Conservation (phyloP, 1,284 basidiomycete species). For the Xanthoconium separans region DNA sequence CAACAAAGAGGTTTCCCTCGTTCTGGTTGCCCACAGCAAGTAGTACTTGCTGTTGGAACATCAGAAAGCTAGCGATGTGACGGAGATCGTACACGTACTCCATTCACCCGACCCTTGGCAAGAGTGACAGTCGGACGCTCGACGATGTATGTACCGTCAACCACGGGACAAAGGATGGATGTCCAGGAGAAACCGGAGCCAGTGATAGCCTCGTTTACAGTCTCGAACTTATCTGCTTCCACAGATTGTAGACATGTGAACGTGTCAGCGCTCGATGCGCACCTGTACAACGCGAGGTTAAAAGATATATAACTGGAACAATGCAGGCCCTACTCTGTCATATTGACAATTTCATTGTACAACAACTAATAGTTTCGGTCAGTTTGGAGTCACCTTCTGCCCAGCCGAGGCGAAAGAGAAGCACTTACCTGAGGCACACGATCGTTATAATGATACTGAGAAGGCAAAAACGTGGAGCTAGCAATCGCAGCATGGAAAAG, state of each 20-base stretch:
- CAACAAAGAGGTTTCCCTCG: constrained; percentile 19
- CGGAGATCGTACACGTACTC: not conserved
- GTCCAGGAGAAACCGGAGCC: constrained; percentile 27
- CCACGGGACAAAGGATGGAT: constrained; percentile 30
- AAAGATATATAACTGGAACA: not conserved
- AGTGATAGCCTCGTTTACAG: constrained; percentile 18
- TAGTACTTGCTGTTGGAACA: constrained; percentile 3
- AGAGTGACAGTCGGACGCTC: constrained; percentile 32
- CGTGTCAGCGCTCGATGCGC: constrained; percentile 18
- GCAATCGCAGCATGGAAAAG: constrained; percentile 25
- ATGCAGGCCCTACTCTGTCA: constrained; percentile 13
- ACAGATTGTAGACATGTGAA: constrained; percentile 27
- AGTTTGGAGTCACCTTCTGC: not conserved
- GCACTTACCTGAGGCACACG: constrained; percentile 14
- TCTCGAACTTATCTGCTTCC: constrained; percentile 19
- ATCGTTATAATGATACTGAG: constrained; percentile 30
- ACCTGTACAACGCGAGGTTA: constrained; percentile 15
- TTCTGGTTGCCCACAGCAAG: constrained; percentile 13
- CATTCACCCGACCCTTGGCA: constrained; percentile 15
- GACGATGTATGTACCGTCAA: constrained; percentile 35
- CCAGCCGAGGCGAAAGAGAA: not conserved
- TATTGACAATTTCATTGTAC: constrained; percentile 16
- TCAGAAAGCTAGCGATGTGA: not conserved
- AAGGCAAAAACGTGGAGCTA: constrained; percentile 24
- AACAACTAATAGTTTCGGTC: constrained; percentile 10